A percentile compares a stretch with the other conserved stretches of the same genome.
Evolutionary conservation across 352 stramenopile genomes (phyloP).

Genomic region (Phytophthora sansomeana): DNA sequence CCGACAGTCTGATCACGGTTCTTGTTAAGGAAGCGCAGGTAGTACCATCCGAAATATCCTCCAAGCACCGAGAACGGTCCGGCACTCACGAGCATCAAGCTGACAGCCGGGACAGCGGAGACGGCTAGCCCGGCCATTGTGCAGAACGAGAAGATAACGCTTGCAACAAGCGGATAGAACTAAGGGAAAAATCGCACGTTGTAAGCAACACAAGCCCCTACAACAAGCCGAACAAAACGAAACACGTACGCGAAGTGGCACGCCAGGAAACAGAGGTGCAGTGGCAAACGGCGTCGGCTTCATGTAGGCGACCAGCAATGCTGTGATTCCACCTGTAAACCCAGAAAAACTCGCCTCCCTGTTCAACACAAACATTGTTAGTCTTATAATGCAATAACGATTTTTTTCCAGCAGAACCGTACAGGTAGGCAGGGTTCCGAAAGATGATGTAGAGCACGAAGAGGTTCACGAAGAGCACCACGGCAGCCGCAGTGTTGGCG

Average conservation of each 20-base stretch:
- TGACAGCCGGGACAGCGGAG: slow-evolving; percentile 42
- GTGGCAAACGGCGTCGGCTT: slow-evolving; percentile 73
- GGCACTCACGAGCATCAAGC: slow-evolving; percentile 65
- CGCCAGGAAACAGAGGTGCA: slow-evolving; percentile 55
- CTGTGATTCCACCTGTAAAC: slow-evolving; percentile 80
- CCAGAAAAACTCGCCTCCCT: slow-evolving; percentile 80
- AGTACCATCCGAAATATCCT: slow-evolving; percentile 88
- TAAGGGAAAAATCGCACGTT: slow-evolving; percentile 24
- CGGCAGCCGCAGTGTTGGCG: slow-evolving; percentile 70
- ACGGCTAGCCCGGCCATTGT: slow-evolving; percentile 55
- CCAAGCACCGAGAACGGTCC: slow-evolving; percentile 79
- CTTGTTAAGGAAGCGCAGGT: slow-evolving; percentile 85
- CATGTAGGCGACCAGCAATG: slow-evolving; percentile 84
- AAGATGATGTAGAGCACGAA: slow-evolving; percentile 89
- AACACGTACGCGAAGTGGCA: slow-evolving; percentile 70
- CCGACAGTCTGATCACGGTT: slow-evolving; percentile 78
- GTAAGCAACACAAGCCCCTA: slow-evolving; percentile 7
- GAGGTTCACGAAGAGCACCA: slow-evolving; percentile 82
- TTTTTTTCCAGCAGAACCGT: slow-evolving; percentile 6
- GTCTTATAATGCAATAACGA: not conserved
- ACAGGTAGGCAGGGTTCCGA: slow-evolving; percentile 82
- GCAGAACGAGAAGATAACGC: slow-evolving; percentile 57
- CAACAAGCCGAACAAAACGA: not conserved
- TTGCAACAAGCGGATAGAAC: slow-evolving; percentile 76
- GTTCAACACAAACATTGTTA: not conserved